Evolutionary conservation across 257 asterid species (phyloP).

Genomic region (Primulina eburnea): DNA sequence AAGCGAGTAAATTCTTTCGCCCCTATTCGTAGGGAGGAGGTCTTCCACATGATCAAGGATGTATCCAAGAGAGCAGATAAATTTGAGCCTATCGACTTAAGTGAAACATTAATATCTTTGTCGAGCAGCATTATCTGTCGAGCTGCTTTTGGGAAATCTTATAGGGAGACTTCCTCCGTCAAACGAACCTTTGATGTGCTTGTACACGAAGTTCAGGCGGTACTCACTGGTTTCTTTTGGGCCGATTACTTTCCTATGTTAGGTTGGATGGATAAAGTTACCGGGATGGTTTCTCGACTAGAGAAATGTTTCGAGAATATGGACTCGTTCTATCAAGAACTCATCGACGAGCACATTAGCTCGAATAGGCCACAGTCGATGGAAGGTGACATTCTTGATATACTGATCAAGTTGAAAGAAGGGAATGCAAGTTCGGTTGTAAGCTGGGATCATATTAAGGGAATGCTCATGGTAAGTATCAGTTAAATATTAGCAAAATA

Average conservation of each 20-base stretch:
- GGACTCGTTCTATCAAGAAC: constrained; percentile 20
- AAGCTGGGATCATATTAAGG: constrained; percentile 25
- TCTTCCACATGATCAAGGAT: background rate
- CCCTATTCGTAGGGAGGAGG: constrained; percentile 5
- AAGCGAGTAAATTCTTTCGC: constrained; percentile 4
- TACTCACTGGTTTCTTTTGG: background rate
- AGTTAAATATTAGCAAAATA: too few species aligned
- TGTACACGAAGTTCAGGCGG: background rate
- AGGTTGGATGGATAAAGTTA: constrained; percentile 22
- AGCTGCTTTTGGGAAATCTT: constrained; percentile 22
- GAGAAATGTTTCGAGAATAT: constrained; percentile 16
- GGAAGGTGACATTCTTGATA: constrained; percentile 22
- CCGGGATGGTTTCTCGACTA: constrained; percentile 4
- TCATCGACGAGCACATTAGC: constrained; percentile 23
- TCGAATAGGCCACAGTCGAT: constrained; percentile 13
- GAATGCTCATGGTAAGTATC: constrained; percentile 21
- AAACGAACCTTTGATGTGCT: constrained; percentile 2
- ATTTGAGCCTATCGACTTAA: background rate
- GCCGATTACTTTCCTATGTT: constrained; percentile 22
- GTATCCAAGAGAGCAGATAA: background rate
- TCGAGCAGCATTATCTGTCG: constrained; percentile 5
- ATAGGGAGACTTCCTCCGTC: background rate
- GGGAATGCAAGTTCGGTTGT: background rate
- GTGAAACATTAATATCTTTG: background rate
- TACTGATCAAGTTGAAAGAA: constrained; percentile 13